Percentiles rank a stretch among this genome's conserved stretches.
phyloP scores from a whole-genome alignment of 495 filamentous ascomycete species.

The Venustampulla echinocandica region DNA sequence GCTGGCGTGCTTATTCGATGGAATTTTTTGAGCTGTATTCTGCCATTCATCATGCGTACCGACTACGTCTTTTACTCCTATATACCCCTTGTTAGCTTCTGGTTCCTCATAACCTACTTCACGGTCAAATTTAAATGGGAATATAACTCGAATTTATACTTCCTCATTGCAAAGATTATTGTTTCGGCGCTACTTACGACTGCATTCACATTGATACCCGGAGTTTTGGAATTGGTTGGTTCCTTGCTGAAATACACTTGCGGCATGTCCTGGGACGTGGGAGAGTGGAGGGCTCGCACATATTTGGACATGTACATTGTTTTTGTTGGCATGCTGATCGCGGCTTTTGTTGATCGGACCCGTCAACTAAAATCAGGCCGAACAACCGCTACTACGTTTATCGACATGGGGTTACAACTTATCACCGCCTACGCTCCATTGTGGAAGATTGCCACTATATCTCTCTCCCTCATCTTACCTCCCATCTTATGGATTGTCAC shows the following conservation, averaged over 20 bases:
- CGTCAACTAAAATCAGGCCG: constrained; percentile 21
- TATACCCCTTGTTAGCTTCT: constrained; percentile 49
- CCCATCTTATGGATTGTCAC: constrained; percentile 29
- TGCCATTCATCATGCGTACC: constrained; percentile 51
- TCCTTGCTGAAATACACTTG: constrained; percentile 27
- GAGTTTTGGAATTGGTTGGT: constrained; percentile 36
- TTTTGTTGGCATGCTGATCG: constrained; percentile 43
- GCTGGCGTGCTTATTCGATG: constrained; percentile 42
- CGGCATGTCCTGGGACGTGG: constrained; percentile 34
- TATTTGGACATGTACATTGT: constrained; percentile 42
- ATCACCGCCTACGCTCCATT: constrained; percentile 12
- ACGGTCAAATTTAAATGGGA: constrained; percentile 35
- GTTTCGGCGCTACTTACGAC: constrained; percentile 35
- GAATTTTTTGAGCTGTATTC: constrained; percentile 43
- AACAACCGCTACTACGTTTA: background rate
- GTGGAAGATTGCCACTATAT: constrained; percentile 14
- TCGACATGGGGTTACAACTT: constrained; percentile 3
- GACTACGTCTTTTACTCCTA: constrained; percentile 54
- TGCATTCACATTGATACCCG: constrained; percentile 33
- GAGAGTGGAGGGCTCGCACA: constrained; percentile 38
- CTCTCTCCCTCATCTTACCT: constrained; percentile 20
- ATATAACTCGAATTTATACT: constrained; percentile 33
- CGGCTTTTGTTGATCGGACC: constrained; percentile 26
- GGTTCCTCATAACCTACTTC: constrained; percentile 47
- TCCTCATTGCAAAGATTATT: constrained; percentile 41